phyloP scores from a whole-genome alignment of 139 green algal genomes.

The Chlorella sp. region DNA sequence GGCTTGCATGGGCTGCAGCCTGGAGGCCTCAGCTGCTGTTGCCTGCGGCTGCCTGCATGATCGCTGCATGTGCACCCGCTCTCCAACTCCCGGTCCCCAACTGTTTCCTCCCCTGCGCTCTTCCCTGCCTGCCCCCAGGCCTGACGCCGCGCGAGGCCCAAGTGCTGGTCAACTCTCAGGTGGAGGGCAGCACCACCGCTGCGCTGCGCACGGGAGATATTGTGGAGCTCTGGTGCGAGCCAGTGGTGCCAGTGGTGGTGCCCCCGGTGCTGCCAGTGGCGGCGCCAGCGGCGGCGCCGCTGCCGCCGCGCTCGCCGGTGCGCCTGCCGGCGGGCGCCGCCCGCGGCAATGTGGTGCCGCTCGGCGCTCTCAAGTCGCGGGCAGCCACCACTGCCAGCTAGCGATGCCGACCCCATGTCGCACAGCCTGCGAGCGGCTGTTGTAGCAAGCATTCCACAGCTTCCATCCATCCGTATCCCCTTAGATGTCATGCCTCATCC shows the following conservation, averaged over 20 bases:
- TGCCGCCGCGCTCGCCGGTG: not conserved
- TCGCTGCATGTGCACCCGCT: too few relatives aligned
- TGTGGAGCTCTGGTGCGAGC: slow-evolving; percentile 35
- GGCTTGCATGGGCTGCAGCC: too few relatives aligned
- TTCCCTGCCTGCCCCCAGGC: too few relatives aligned
- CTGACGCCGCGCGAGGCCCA: not conserved
- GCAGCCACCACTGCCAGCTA: not conserved
- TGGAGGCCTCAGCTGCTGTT: too few relatives aligned
- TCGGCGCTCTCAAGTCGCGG: not conserved
- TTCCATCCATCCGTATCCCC: not conserved
- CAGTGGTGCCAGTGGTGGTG: not conserved
- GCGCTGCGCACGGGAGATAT: slow-evolving; percentile 37
- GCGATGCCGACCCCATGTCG: not conserved
- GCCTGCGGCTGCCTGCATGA: too few relatives aligned
- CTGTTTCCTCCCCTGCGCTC: too few relatives aligned
- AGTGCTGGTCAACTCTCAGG: slow-evolving; percentile 40
- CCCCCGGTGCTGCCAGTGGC: not conserved
- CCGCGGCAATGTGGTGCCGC: slow-evolving; percentile 32
- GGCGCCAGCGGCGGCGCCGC: too few relatives aligned
- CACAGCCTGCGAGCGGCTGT: not conserved
- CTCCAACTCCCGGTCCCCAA: too few relatives aligned
- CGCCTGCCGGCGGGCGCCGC: not conserved
- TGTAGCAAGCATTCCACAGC: not conserved
- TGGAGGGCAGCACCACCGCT: not conserved
- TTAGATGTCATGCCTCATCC: too few relatives aligned